phyloP scores from a whole-genome alignment of 2,329 filamentous ascomycete genomes.

The Alternaria novae-zelandiae region DNA sequence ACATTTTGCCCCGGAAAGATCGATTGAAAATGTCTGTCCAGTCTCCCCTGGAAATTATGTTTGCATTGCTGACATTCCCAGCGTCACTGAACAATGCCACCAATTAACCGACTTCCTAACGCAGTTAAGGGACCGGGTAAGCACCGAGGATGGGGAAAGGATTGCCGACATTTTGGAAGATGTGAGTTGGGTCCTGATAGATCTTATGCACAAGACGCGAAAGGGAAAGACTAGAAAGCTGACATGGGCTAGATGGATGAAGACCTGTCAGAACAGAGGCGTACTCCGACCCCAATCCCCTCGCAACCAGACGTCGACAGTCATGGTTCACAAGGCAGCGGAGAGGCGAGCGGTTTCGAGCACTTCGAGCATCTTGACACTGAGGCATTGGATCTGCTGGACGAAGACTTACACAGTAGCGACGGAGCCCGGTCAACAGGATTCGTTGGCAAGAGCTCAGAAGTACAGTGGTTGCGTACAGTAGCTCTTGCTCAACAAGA shows the following conservation, averaged over 20 bases:
- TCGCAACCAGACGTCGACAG: conserved; percentile 28
- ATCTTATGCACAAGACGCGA: not conserved
- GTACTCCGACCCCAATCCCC: conserved; percentile 13
- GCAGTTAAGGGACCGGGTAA: conserved; percentile 20
- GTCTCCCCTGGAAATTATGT: not conserved
- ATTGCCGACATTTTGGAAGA: conserved; percentile 34
- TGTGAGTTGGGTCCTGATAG: conserved; percentile 12
- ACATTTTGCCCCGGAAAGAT: conserved; percentile 49
- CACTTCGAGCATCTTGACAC: conserved; percentile 21
- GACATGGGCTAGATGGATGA: conserved; percentile 32
- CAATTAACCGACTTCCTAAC: conserved; percentile 35
- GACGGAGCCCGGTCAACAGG: conserved; percentile 38
- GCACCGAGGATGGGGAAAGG: conserved; percentile 26
- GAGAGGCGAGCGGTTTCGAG: conserved; percentile 10
- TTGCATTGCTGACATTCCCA: conserved; percentile 20
- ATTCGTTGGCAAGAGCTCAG: conserved; percentile 43
- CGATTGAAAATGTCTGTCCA: conserved; percentile 43
- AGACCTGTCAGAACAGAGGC: conserved; percentile 29
- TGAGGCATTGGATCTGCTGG: conserved; percentile 31
- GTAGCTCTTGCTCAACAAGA: conserved; percentile 31
- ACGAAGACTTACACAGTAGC: conserved; percentile 37
- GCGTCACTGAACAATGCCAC: conserved; percentile 37
- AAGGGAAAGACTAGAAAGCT: not conserved
- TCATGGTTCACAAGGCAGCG: conserved; percentile 18
- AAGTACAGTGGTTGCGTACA: conserved; percentile 42